Base-by-base conservation (phyloP, 2,329 filamentous ascomycete species). In the Capronia americana region DNA sequence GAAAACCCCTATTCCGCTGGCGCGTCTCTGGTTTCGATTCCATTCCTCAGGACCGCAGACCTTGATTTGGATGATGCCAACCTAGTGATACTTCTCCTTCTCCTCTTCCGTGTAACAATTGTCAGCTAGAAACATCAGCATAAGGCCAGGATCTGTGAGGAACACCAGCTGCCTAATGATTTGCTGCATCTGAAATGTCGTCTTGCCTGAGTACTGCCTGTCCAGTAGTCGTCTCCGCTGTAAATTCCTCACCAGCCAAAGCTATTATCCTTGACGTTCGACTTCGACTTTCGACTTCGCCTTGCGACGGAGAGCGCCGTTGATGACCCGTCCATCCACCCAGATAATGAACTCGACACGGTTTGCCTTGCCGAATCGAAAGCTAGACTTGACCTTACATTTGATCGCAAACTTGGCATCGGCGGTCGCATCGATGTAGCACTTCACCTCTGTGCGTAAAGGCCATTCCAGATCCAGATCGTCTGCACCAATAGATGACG, bases 261-360 rank as follows among this genome's bases (percentile, higher is more conserved):
- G 8, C 32, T 34, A 10, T 10, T 34, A 10, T 6, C 8, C 44
- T 48, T 48, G 44, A 48, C 17, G 10, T 10, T 2, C 44, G 44
- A 48, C 44, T 58, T 58, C n/a, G n/a, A n/a, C n/a, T n/a, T n/a
- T n/a, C n/a, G n/a, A n/a, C n/a, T n/a, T n/a, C n/a, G n/a, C n/a
- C n/a, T n/a, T n/a, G n/a, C n/a, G n/a, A n/a, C n/a, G n/a, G n/a
- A n/a, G n/a, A n/a, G n/a, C n/a, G n/a, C n/a, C n/a, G n/a, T n/a
- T n/a, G n/a, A n/a, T n/a, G n/a, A n/a, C n/a, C n/a, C n/a, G 5
- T 11, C 61, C 61, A 34, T 64, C 61, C 14, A 64, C 20, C 23
- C 17, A 30, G 23, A 50, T 28, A 20, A 1, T 6, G 23, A 64
- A 54, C 2, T 4, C 2, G 11, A 64, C 2, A 23, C 7, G n/a